These are phyloP conservation scores for Yarrowia porcina DNA, from an alignment of 805 yeast species.

Conservation along the genomic window DNA sequence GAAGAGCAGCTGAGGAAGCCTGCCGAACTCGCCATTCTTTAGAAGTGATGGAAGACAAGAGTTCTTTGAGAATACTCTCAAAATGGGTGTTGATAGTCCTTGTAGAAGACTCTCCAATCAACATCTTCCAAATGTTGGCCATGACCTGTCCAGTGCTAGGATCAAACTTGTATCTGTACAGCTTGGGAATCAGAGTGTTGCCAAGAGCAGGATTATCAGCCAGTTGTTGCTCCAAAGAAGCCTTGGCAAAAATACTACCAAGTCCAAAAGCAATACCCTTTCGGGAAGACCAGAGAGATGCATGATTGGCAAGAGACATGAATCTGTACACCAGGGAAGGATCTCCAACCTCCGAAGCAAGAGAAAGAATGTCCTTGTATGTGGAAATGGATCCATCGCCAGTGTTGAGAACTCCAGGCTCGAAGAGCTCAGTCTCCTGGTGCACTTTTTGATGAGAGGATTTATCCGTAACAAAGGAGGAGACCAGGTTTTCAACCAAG, in stretches of 20 bases:
- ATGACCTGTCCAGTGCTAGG: conserved; percentile 80
- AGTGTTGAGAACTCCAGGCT: conserved; percentile 73
- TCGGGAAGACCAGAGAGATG: conserved; percentile 87
- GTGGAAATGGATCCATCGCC: conserved; percentile 86
- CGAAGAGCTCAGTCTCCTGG: conserved; percentile 79
- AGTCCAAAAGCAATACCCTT: conserved; percentile 94
- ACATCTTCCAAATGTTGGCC: conserved; percentile 81
- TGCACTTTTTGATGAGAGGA: conserved; percentile 50
- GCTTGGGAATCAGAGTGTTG: conserved; percentile 67
- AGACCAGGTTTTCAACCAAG: conserved; percentile 66
- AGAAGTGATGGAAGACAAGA: conserved; percentile 65
- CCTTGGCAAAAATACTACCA: conserved; percentile 76
- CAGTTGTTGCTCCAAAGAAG: conserved; percentile 64
- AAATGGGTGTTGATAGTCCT: conserved; percentile 53
- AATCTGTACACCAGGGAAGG: conserved; percentile 91
- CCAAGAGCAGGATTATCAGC: conserved; percentile 53
- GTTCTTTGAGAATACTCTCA: conserved; percentile 58
- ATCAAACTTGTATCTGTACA: conserved; percentile 81
- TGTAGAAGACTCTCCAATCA: conserved; percentile 57
- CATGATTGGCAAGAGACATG: conserved; percentile 85
- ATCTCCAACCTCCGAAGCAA: conserved; percentile 94
- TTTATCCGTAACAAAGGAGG: conserved; percentile 72
- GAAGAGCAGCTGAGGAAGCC: conserved; percentile 71
- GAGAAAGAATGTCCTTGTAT: conserved; percentile 78
- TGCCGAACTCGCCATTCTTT: conserved; percentile 93